These are phyloP conservation scores for Ceratocystis smalleyi DNA, from an alignment of 2,329 filamentous ascomycete genomes.

Conservation along the genomic window DNA sequence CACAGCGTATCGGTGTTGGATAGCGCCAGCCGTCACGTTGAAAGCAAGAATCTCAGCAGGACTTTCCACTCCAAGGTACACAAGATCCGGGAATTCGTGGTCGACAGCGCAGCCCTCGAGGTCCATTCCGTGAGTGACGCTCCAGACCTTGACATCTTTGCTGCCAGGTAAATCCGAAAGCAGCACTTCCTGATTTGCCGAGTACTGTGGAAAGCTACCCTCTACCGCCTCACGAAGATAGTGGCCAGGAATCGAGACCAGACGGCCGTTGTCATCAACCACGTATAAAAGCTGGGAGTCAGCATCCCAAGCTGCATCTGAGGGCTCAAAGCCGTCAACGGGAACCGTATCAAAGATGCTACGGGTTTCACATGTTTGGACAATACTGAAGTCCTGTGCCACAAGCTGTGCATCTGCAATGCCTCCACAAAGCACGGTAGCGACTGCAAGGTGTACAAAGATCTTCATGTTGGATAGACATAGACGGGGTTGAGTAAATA, in stretches of 20 bases:
- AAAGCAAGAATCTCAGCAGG: conserved; percentile 12
- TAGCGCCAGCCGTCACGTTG: conserved; percentile 13
- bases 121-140: conserved; percentile 7
- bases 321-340: conserved; percentile 11
- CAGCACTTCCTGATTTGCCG: neutral
- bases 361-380: conserved; percentile 4
- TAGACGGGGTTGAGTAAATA: too few relatives aligned
- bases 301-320: conserved; percentile 16
- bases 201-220: neutral
- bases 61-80: conserved; percentile 14
- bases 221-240: neutral
- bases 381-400: neutral
- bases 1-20: conserved; percentile 9
- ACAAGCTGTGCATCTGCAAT: conserved; percentile 7
- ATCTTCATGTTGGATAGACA: neutral
- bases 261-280: conserved; percentile 15
- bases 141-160: conserved; percentile 14
- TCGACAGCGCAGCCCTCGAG: conserved; percentile 14
- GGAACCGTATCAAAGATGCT: conserved; percentile 13
- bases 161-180: neutral
- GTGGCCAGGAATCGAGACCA: conserved; percentile 13
- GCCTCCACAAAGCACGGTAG: neutral
- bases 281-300: conserved; percentile 7
- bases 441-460: neutral
- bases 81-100: conserved; percentile 12